Base-by-base conservation (phyloP, 2,329 filamentous ascomycete genomes). In the Hymenoscyphus fraxineus region DNA sequence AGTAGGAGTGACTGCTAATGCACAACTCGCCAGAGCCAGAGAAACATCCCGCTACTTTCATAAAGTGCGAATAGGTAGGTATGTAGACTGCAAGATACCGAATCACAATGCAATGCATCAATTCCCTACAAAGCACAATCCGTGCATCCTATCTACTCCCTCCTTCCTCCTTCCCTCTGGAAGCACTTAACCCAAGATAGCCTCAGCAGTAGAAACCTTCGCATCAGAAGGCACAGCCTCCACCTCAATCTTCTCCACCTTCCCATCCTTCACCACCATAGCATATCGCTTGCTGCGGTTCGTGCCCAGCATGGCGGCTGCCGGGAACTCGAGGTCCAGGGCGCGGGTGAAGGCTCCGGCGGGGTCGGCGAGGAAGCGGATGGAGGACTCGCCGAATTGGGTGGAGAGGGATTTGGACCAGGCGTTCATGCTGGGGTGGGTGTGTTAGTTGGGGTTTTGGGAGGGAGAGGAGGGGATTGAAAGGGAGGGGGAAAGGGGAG, bases 281-380 rank as follows among this genome's bases (percentile, higher is more conserved):
- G 91, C 92, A 74, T 96, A 97, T 60, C 94, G 86, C 86, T 97
- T 96, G 79, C 90, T 90, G 69, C 94, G 87, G 71, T 85, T 81
- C 71, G 89, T 88, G 55, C 94, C 94, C 73, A 98, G 95, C 76
- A 97, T 86, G 62, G 89, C 82, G 13, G 85, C 82, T 60, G 85
- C 89, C 68, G 97, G 92, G 74, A 97, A 97, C 68, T 85, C 84
- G 55, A 97, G 83, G 65, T 96, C 92, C 41, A 97, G 82, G 3
- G 90, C 88, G 76, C 92, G 88, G 69, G 91, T 95, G 79, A 97
- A 96, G 65, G 85, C 82, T 65, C 87, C 89, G 7, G 86, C 83
- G 7, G 92, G 90, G 77, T 97, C 93, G 60, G 89, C 92, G 54
- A 97, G 82, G 83, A 96, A 97, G 68, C 93, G 92, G 73, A 97